Conservation (phyloP, 176 grass and related monocot species). For the Leersia perrieri region DNA sequence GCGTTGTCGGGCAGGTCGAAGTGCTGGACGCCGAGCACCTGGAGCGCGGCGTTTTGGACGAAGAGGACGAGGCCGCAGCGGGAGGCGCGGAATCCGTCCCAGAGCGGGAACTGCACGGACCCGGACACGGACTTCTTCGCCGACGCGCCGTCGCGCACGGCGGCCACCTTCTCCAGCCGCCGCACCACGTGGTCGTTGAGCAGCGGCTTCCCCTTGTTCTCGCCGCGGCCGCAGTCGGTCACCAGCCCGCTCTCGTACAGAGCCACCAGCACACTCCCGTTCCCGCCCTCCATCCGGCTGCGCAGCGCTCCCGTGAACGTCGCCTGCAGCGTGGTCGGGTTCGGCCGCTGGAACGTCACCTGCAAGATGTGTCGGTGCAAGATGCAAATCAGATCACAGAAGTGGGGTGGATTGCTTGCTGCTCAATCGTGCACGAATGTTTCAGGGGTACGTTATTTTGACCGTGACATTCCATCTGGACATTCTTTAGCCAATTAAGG, state of each 20-base stretch:
- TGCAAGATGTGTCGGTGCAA: neutral
- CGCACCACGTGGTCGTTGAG: conserved; percentile 88
- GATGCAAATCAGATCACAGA: neutral
- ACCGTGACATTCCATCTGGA: neutral
- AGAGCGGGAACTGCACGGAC: conserved; percentile 62
- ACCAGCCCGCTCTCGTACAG: conserved; percentile 84
- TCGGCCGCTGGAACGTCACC: conserved; percentile 62
- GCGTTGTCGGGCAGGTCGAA: conserved; percentile 65
- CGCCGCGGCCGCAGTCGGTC: conserved; percentile 70
- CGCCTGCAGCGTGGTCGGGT: conserved; percentile 65
- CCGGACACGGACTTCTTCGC: conserved; percentile 69
- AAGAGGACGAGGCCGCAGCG: conserved; percentile 80
- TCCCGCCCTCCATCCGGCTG: conserved; percentile 56
- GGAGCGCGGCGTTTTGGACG: conserved; percentile 71
- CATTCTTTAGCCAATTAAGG: neutral
- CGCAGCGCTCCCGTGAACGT: conserved; percentile 61
- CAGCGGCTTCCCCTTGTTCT: conserved; percentile 78
- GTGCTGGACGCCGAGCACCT: conserved; percentile 80
- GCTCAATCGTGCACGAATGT: neutral
- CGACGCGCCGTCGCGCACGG: conserved; percentile 50
- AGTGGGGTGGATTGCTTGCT: neutral
- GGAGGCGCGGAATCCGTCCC: conserved; percentile 71
- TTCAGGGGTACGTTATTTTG: neutral
- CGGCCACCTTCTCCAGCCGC: conserved; percentile 69
- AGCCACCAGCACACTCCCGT: conserved; percentile 71